phyloP scores from a whole-genome alignment of 2,329 filamentous ascomycete species.

The Penicillium sp. region DNA sequence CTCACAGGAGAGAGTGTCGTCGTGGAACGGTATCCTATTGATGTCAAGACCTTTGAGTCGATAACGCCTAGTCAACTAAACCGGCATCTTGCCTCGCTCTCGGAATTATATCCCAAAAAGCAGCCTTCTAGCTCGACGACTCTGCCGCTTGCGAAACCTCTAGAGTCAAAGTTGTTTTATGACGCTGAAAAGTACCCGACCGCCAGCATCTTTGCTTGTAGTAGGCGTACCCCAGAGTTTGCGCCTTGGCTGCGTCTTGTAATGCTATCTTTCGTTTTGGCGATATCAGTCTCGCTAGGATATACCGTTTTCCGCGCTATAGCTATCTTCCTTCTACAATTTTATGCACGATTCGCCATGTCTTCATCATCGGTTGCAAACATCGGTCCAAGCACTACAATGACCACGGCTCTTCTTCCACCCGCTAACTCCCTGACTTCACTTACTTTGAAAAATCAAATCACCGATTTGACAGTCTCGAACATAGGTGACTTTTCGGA shows the following conservation, averaged over 20 bases:
- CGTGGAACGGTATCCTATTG: slow-evolving; percentile 41
- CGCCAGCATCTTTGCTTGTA: slow-evolving; percentile 22
- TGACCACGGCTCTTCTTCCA: slow-evolving; percentile 21
- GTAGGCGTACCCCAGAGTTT: slow-evolving; percentile 20
- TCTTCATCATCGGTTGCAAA: slow-evolving; percentile 17
- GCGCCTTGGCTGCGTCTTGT: slow-evolving; percentile 26
- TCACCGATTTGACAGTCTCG: slow-evolving; percentile 16
- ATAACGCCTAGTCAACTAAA: slow-evolving; percentile 46
- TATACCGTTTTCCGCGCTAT: slow-evolving; percentile 26
- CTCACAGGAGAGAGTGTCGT: slow-evolving; percentile 31
- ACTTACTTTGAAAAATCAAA: slow-evolving; percentile 21
- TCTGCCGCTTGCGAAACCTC: slow-evolving; percentile 5
- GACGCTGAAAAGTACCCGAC: slow-evolving; percentile 24
- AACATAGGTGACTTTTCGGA: slow-evolving; percentile 24
- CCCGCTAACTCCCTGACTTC: slow-evolving; percentile 22
- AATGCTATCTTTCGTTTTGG: slow-evolving; percentile 24
- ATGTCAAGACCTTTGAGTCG: slow-evolving; percentile 45
- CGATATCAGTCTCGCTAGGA: slow-evolving; percentile 27
- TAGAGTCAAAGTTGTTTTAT: slow-evolving; percentile 15
- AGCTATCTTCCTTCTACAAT: slow-evolving; percentile 23
- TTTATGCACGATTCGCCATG: slow-evolving; percentile 21
- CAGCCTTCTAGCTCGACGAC: slow-evolving; percentile 18
- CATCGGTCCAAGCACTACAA: slow-evolving; percentile 15
- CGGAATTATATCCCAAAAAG: slow-evolving; percentile 27
- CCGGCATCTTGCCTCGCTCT: slow-evolving; percentile 43